phyloP scores from a whole-genome alignment of 1,284 basidiomycete genomes.

The Neotropicomus parvogracilis region DNA sequence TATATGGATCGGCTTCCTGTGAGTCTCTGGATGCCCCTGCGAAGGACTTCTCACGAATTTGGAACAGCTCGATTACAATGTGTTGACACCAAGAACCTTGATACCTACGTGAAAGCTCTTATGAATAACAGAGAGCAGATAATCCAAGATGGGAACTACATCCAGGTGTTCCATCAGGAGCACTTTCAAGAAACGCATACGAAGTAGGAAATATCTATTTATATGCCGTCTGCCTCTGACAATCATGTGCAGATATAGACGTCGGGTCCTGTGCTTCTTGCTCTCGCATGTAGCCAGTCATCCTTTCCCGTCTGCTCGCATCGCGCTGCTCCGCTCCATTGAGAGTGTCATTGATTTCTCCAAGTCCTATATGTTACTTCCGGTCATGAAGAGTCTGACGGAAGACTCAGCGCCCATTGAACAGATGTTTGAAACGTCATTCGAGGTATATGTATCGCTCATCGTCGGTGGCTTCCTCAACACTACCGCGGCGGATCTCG shows the following conservation, averaged over 20 bases:
- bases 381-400: conserved; percentile 51
- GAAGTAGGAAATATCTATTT: conserved; percentile 43
- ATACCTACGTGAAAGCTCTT: conserved; percentile 62
- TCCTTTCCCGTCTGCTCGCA: conserved; percentile 46
- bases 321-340: conserved; percentile 59
- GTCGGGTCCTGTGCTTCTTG: conserved; percentile 74
- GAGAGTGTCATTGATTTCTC: conserved; percentile 58
- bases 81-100: conserved; percentile 70
- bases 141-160: conserved; percentile 62
- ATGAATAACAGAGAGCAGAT: conserved; percentile 59
- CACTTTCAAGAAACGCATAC: conserved; percentile 46
- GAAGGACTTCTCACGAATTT: conserved; percentile 8
- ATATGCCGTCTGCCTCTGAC: conserved; percentile 9
- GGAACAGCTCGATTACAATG: conserved; percentile 68
- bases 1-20: conserved; percentile 76
- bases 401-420: conserved; percentile 24
- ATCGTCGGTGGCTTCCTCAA: conserved; percentile 56
- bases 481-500: conserved; percentile 43
- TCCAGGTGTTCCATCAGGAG: conserved; percentile 63
- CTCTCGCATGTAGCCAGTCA: conserved; percentile 78
- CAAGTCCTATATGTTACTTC: conserved; percentile 64
- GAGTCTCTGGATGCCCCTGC: conserved; percentile 25
- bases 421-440: conserved; percentile 25
- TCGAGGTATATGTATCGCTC: conserved; percentile 46
- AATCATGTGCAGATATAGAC: conserved; percentile 57